Conservation (phyloP, 129 eudicot genomes). For the Escallonia rubra region DNA sequence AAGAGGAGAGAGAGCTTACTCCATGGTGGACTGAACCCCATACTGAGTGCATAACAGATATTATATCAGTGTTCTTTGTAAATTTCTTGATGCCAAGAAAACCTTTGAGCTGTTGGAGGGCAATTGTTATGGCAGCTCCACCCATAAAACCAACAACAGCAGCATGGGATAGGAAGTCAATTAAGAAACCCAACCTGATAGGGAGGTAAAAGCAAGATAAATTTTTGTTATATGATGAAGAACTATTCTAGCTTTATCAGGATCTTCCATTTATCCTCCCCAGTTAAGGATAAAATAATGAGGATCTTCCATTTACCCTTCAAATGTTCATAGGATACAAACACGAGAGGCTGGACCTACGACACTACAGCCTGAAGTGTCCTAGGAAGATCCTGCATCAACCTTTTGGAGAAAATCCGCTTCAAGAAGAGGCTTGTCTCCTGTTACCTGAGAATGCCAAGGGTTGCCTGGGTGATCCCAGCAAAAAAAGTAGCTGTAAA, state of each 20-base stretch:
- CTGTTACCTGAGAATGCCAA: constrained; percentile 69
- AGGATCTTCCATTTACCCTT: too few relatives aligned
- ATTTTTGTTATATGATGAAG: too few relatives aligned
- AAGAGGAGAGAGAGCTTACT: constrained; percentile 28
- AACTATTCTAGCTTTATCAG: too few relatives aligned
- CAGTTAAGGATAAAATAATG: too few relatives aligned
- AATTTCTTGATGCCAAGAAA: constrained; percentile 68
- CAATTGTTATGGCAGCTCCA: constrained; percentile 87
- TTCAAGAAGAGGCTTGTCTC: not conserved
- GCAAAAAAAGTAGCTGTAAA: constrained; percentile 93
- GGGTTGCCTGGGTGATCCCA: constrained; percentile 82
- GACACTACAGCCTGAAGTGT: too few relatives aligned
- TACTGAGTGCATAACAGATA: constrained; percentile 68
- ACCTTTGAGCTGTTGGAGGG: constrained; percentile 87
- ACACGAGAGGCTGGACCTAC: too few relatives aligned
- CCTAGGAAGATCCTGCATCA: too few relatives aligned
- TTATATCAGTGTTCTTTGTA: constrained; percentile 59
- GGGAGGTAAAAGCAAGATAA: constrained; percentile 5
- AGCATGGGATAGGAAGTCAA: constrained; percentile 76
- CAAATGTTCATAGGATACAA: too few relatives aligned
- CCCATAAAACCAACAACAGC: constrained; percentile 86
- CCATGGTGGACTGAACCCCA: constrained; percentile 56
- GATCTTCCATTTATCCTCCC: too few relatives aligned
- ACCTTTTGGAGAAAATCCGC: not conserved
- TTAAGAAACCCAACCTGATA: constrained; percentile 68